Evolutionary conservation across 176 grass and related monocot species (phyloP), one percentile per base, ranked within the genome.

Genomic region (Carex pumila): DNA sequence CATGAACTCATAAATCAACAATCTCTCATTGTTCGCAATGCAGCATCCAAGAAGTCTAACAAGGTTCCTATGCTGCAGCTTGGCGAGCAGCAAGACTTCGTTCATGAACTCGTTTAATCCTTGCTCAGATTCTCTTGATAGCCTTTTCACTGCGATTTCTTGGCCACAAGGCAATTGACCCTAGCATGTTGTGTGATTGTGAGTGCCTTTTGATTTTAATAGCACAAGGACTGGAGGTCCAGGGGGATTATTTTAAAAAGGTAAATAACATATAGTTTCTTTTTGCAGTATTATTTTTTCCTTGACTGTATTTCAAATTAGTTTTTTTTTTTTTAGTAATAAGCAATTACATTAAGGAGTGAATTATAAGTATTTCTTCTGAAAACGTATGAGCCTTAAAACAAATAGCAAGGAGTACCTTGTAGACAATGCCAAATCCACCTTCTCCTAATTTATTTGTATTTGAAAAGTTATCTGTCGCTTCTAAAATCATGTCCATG

Each of bases 51-150:
- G 64, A 9, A 94, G 92, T 25, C 39, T 53, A 18, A 90, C 89
- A 65, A 94, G 61, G 30, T 94, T 94, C 12, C 58, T 87, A 12
- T 94, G 92, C 62, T 94, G 90, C 15, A 92, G 64, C 70, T 92
- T 94, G 3, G 81, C 80, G 6, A 94, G 82, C 22, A 94, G 72
- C 32, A 80, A 72, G 18, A 92, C 86, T 87, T 90, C 90, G 34
- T 94, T 94, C 68, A 54, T 91, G 56, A 90, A 94, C n/a, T 94
- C 87, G 0, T 89, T 77, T 0, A 31, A 14, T 3, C 92, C 89
- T 88, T 94, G 89, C 0, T 12, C 18, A 2, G 91, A 90, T 47
- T 71, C 65, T 6, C 22, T 88, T 4, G 72, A 86, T 10, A 91
- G 87, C 61, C 86, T 91, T 85, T 93, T 91, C 21, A 89, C 61